These are phyloP conservation scores for Kwoniella sp. DNA, from an alignment of 768 basidiomycete species.

Conservation along the genomic window DNA sequence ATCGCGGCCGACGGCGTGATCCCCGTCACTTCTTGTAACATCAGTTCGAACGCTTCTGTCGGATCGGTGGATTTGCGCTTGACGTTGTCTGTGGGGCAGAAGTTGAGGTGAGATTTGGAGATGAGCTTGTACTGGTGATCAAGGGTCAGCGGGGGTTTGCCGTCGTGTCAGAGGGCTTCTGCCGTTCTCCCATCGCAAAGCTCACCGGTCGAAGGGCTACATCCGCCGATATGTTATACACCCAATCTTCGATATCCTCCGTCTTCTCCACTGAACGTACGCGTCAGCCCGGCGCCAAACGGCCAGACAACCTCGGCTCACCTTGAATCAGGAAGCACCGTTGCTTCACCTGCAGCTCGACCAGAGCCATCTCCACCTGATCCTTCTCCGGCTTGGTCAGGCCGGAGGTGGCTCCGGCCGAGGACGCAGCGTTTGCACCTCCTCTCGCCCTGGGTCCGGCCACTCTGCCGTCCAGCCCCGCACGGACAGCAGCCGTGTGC, in stretches of 20 bases:
- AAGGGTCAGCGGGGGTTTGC: constrained; percentile 4
- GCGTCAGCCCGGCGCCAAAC: background rate
- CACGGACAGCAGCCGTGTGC: constrained; percentile 35
- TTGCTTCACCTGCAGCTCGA: constrained; percentile 42
- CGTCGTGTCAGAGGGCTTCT: too few relatives aligned
- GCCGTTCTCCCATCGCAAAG: background rate
- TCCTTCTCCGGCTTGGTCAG: constrained; percentile 21
- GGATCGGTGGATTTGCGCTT: constrained; percentile 27
- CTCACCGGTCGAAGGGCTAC: constrained; percentile 44
- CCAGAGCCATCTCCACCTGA: constrained; percentile 39
- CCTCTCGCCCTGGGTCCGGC: background rate
- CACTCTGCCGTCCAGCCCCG: constrained; percentile 17
- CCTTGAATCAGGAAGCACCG: constrained; percentile 43
- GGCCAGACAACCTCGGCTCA: constrained; percentile 20
- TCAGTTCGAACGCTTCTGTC: constrained; percentile 39
- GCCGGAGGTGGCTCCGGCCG: background rate
- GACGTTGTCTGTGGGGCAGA: constrained; percentile 34
- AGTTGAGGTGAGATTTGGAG: constrained; percentile 45
- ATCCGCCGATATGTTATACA: constrained; percentile 43
- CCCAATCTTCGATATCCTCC: constrained; percentile 45
- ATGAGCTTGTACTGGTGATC: constrained; percentile 39
- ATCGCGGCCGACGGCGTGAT: constrained; percentile 43
- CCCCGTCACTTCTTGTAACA: constrained; percentile 47
- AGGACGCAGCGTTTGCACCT: background rate
- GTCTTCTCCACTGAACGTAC: constrained; percentile 41